These are phyloP conservation scores for Aureobasidium leucospermi DNA, from an alignment of 2,329 filamentous ascomycete genomes.

Conservation along the genomic window DNA sequence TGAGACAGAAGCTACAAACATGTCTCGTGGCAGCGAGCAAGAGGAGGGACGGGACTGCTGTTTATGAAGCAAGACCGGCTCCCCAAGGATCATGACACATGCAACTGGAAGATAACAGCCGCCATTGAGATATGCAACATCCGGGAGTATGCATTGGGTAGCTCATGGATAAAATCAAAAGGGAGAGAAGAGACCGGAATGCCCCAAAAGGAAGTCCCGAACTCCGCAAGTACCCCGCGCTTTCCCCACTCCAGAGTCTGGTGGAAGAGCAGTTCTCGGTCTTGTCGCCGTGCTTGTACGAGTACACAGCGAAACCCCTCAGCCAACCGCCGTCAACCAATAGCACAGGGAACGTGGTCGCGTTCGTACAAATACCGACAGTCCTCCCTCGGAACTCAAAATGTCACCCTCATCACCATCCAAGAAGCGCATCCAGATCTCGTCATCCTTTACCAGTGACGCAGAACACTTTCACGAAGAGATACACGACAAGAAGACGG, in stretches of 20 bases:
- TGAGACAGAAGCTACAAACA: background rate
- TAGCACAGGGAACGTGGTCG: background rate
- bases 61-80: background rate
- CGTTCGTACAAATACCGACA: background rate
- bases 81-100: background rate
- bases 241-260: background rate
- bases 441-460: constrained; percentile 15
- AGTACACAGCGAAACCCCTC: background rate
- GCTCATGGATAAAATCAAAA: background rate
- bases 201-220: background rate
- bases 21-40: background rate
- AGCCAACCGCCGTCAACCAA: constrained; percentile 1
- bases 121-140: background rate
- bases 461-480: constrained; percentile 32
- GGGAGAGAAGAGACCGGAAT: background rate
- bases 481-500: constrained; percentile 30
- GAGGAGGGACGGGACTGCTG: background rate
- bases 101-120: background rate
- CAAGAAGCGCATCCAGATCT: constrained; percentile 14
- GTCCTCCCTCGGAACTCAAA: background rate
- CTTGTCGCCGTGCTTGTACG: background rate
- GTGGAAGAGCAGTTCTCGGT: background rate
- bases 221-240: background rate
- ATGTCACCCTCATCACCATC: constrained; percentile 4
- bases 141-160: background rate